phyloP scores from a whole-genome alignment of 768 basidiomycete species.

The Boletus pseudo-olivaceus region DNA sequence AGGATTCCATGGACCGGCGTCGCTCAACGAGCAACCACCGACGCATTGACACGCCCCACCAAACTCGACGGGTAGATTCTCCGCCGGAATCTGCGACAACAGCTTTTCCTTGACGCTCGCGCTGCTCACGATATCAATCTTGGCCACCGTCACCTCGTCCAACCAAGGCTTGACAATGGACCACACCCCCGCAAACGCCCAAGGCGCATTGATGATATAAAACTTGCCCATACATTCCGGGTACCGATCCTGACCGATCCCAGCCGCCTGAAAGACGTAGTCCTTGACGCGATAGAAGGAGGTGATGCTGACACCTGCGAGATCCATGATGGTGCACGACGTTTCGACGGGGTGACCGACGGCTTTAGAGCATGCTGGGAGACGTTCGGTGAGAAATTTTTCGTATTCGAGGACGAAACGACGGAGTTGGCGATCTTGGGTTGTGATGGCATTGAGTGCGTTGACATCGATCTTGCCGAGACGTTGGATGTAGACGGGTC shows the following conservation, averaged over 20 bases:
- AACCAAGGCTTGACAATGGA: constrained; percentile 86
- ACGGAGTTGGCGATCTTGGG: constrained; percentile 81
- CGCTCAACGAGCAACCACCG: constrained; percentile 82
- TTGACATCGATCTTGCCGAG: constrained; percentile 87
- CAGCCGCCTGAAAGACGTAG: constrained; percentile 73
- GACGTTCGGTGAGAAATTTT: constrained; percentile 72
- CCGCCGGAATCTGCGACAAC: constrained; percentile 74
- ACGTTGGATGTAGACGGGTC: constrained; percentile 92
- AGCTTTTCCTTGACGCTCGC: constrained; percentile 67
- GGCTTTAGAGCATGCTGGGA: constrained; percentile 71
- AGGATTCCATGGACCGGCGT: constrained; percentile 89
- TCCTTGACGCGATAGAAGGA: constrained; percentile 92
- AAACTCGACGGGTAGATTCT: constrained; percentile 82
- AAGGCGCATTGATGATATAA: constrained; percentile 98
- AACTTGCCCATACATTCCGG: constrained; percentile 97
- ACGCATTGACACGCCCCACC: constrained; percentile 78
- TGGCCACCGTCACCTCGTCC: constrained; percentile 90
- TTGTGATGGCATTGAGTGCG: constrained; percentile 78
- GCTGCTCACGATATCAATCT: constrained; percentile 86
- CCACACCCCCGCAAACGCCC: constrained; percentile 90
- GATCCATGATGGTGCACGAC: constrained; percentile 95
- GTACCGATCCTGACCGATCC: constrained; percentile 87
- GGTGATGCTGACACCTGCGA: constrained; percentile 62
- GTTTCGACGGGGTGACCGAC: constrained; percentile 91
- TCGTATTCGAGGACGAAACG: constrained; percentile 94